Base-by-base conservation (phyloP, 2,329 filamentous ascomycete genomes). In the Achaetomium macrosporum region DNA sequence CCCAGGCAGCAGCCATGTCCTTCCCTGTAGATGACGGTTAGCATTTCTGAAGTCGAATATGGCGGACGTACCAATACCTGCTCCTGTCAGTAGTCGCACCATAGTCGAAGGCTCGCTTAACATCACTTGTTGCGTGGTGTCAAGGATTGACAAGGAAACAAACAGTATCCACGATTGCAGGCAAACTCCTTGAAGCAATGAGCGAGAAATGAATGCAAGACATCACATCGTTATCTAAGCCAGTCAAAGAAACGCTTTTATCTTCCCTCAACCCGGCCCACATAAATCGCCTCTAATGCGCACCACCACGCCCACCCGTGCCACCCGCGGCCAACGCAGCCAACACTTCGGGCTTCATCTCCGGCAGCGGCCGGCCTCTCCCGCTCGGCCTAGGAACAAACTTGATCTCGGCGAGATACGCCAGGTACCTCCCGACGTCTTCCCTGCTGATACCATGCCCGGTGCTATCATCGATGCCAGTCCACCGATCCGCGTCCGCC, bases 381-480 rank as follows among this genome's bases (percentile, higher is more conserved):
- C 59, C 65, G 0, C 63, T 60, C 1, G 79, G 79, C 46, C 65
- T 61, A 4, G 73, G 70, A 65, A 88, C 74, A 68, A 88, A 88
- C 5, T 81, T 81, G 57, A 82, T 75, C 55, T 76, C 76, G 3
- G 81, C 75, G 36, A 88, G 69, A 63, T 84, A 88, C 29, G 78
- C 73, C 47, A 86, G 67, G 64, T 86, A 88, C 16, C 78, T 66
- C 4, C 84, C 84, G 15, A 87, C 76, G 35, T 77, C 77, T 56
- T 85, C 79, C 51, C 77, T 71, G 19, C 73, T 79, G 11, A 88
- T 79, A 20, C 79, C 79, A n/a, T 65, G 56, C 66, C 76, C 50
- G 72, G 81, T 63, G 45, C 63, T 63, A 44, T 65, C 64, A 39
- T 65, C 64, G 3, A 64, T 61, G 20, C 82, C 65, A 0, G 81